These are phyloP conservation scores for Terana coerulea DNA, from an alignment of 768 basidiomycete genomes.

Conservation along the genomic window DNA sequence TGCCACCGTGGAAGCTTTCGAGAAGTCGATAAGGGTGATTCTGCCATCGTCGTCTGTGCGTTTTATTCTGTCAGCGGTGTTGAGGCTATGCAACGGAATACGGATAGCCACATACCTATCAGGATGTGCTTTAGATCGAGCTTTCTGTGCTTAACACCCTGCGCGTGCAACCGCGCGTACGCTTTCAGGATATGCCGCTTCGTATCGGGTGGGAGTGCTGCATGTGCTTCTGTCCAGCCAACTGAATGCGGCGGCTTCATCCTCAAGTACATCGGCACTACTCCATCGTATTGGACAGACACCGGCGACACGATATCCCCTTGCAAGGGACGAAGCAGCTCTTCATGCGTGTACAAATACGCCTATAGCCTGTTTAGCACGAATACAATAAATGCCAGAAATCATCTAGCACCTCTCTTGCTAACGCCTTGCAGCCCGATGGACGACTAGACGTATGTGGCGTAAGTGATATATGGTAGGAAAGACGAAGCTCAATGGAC, in stretches of 20 bases:
- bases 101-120: conserved; percentile 14
- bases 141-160: conserved; percentile 21
- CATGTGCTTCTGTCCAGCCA: too few species aligned
- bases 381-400: neutral
- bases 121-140: conserved; percentile 17
- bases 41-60: conserved; percentile 12
- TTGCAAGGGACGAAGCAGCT: conserved; percentile 21
- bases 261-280: too few species aligned
- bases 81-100: too few species aligned
- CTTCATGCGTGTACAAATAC: conserved; percentile 16
- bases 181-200: conserved; percentile 19
- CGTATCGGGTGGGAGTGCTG: too few species aligned
- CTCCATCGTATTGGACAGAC: conserved; percentile 13
- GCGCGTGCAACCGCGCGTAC: conserved; percentile 19
- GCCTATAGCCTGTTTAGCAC: conserved; percentile 4
- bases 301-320: conserved; percentile 18
- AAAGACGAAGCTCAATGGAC: neutral
- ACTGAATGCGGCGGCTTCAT: too few species aligned
- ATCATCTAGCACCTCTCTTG: neutral
- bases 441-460: neutral
- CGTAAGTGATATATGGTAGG: neutral
- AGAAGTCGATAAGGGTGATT: conserved; percentile 21
- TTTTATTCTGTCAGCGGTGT: neutral
- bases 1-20: conserved; percentile 7
- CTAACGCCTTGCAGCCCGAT: neutral